Percentiles rank a stretch among this genome's conserved stretches.
phyloP scores from a whole-genome alignment of 371 early-diverging fungal genomes.

The Mycotypha africana region DNA sequence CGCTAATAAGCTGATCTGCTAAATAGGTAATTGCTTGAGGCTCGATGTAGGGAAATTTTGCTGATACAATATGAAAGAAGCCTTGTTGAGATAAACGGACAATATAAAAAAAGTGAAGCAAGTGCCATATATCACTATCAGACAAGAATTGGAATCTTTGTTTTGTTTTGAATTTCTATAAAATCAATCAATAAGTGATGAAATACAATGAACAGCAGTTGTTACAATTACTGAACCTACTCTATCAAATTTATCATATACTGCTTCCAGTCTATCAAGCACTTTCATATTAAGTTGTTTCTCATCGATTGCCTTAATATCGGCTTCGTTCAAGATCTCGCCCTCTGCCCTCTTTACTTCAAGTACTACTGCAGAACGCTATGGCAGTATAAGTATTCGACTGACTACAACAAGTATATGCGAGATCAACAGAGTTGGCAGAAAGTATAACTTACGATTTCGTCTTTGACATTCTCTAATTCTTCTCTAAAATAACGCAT shows the following conservation, averaged over 20 bases:
- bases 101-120: conserved; percentile 14
- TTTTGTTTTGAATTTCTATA: too few species aligned
- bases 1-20: conserved; percentile 7
- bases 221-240: too few species aligned
- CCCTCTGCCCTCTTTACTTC: not conserved
- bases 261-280: conserved; percentile 1
- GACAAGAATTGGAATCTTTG: too few species aligned
- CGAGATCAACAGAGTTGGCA: too few species aligned
- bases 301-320: not conserved
- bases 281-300: conserved; percentile 2
- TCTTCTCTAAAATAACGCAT: too few species aligned
- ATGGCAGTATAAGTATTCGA: too few species aligned
- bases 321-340: not conserved
- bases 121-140: too few species aligned
- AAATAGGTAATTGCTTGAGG: conserved; percentile 10
- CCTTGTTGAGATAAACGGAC: conserved; percentile 19
- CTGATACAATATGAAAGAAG: conserved; percentile 3
- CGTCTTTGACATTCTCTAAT: conserved; percentile 1
- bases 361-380: conserved; percentile 6
- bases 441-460: conserved; percentile 13
- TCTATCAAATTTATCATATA: not conserved
- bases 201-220: too few species aligned
- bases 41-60: conserved; percentile 6
- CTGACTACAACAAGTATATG: too few species aligned
- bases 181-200: too few species aligned